These are phyloP conservation scores for Atalantia buxifolia DNA, from an alignment of 345 rosid genomes.

Conservation along the genomic window DNA sequence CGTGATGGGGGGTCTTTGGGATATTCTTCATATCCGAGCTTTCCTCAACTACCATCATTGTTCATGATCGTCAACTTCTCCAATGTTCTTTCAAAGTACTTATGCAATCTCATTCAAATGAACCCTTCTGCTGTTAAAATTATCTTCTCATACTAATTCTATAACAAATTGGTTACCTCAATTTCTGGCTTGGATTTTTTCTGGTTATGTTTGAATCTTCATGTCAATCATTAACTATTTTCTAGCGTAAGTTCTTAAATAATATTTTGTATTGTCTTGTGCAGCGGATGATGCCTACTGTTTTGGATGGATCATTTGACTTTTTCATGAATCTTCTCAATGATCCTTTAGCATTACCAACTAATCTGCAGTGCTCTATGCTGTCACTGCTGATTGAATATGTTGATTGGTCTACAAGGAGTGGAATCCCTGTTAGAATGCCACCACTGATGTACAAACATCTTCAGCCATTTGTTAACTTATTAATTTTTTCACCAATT, in stretches of 20 bases:
- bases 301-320: conserved; percentile 82
- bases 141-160: not conserved
- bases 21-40: not conserved
- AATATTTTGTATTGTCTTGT: conserved; percentile 19
- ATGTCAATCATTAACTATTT: not conserved
- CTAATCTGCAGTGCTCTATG: conserved; percentile 54
- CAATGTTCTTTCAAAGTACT: not conserved
- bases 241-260: conserved; percentile 2
- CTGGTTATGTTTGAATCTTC: not conserved
- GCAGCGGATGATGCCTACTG: conserved; percentile 64
- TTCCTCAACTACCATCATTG: not conserved
- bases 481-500: conserved; percentile 56
- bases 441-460: conserved; percentile 82
- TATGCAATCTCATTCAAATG: not conserved
- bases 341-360: conserved; percentile 48
- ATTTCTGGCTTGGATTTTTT: not conserved
- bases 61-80: not conserved
- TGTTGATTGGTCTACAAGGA: conserved; percentile 48
- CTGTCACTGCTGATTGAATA: conserved; percentile 65
- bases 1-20: not conserved
- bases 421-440: conserved; percentile 35
- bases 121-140: not conserved
- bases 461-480: conserved; percentile 54
- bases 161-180: not conserved
- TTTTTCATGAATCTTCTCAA: conserved; percentile 62